A percentile compares a stretch with the other conserved stretches of the same genome.
phyloP scores from a whole-genome alignment of 495 filamentous ascomycete species.

The Lasiosphaeria ovina region DNA sequence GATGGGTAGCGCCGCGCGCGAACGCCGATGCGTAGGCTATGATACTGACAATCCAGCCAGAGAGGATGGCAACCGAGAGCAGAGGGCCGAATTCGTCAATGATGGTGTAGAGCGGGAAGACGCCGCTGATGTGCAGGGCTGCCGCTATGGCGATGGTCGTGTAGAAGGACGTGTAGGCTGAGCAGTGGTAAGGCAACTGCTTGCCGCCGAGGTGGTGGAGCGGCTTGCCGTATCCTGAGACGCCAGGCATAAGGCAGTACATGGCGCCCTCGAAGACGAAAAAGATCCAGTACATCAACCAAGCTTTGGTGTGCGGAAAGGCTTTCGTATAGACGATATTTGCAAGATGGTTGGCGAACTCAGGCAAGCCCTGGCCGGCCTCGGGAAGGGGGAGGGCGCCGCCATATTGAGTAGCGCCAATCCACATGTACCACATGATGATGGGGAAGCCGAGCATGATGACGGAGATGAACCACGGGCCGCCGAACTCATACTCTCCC shows the following conservation, averaged over 20 bases:
- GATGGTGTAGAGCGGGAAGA: conserved; percentile 89
- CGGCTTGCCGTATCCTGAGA: conserved; percentile 80
- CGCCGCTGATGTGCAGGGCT: conserved; percentile 70
- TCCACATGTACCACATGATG: conserved; percentile 99
- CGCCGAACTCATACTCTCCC: conserved; percentile 85
- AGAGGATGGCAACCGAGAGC: conserved; percentile 85
- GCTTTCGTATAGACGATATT: conserved; percentile 75
- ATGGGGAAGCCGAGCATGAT: conserved; percentile 93
- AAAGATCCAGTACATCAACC: conserved; percentile 91
- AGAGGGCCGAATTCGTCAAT: conserved; percentile 94
- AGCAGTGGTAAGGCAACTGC: conserved; percentile 92
- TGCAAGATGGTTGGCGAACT: conserved; percentile 67
- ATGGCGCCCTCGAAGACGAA: conserved; percentile 76
- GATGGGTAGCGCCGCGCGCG: conserved; percentile 74
- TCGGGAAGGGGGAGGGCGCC: conserved; percentile 71
- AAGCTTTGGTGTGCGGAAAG: conserved; percentile 75
- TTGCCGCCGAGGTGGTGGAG: conserved; percentile 76
- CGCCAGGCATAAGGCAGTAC: conserved; percentile 82
- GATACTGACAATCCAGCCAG: conserved; percentile 75
- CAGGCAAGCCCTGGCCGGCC: conserved; percentile 59
- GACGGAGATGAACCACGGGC: conserved; percentile 66
- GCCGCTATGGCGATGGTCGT: conserved; percentile 68
- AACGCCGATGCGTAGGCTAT: conserved; percentile 83
- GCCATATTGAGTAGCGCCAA: conserved; percentile 87
- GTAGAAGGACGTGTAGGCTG: conserved; percentile 83